Evolutionary conservation across 805 yeast species (phyloP), one percentile per base, ranked within the genome.

Genomic region (Candida verbasci): DNA sequence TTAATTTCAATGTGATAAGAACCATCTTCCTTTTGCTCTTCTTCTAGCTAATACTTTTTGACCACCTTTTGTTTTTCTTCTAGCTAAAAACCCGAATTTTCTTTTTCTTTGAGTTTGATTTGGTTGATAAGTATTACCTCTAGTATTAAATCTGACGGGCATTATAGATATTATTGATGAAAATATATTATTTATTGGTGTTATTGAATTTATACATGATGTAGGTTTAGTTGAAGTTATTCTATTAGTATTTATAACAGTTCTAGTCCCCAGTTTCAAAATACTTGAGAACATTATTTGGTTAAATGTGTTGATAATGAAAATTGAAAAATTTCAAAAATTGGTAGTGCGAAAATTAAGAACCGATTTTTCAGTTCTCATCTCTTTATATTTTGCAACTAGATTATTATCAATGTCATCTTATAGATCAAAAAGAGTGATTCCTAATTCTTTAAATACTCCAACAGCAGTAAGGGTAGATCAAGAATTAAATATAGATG

Each of bases 61-160:
- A 6, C 97, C 97, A 24, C 76, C 72, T 49, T 72, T 76, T 6
- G 83, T 63, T 54, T 80, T 78, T 61, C 83, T 75, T 56, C 97
- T 78, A 9, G 95, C 87, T 56, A 93, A 70, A 51, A 89, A 93
- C 0, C 98, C 98, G 40, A 84, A 72, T 23, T 84, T 79, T 60
- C 96, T 81, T 70, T 93, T 93, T 58, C 97, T 76, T 58, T 85
- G 86, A 45, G 86, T 67, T 4, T 94, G 87, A 43, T 87, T 82
- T 35, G 98, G 98, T 62, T 91, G 97, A 62, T 83, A 91, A 14
- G 96, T 86, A 65, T 86, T 84, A 62, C 98, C 97, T 65, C 96
- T 79, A 25, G 91, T 71, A 56, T 86, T 81, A 83, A 89, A 82
- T 70, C 96, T 62, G 58, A 54, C 64, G 48, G 76, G 82, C 20